Evolutionary conservation across 2,329 filamentous ascomycete genomes (phyloP).

Genomic region (Pseudodiploospora longispora): DNA sequence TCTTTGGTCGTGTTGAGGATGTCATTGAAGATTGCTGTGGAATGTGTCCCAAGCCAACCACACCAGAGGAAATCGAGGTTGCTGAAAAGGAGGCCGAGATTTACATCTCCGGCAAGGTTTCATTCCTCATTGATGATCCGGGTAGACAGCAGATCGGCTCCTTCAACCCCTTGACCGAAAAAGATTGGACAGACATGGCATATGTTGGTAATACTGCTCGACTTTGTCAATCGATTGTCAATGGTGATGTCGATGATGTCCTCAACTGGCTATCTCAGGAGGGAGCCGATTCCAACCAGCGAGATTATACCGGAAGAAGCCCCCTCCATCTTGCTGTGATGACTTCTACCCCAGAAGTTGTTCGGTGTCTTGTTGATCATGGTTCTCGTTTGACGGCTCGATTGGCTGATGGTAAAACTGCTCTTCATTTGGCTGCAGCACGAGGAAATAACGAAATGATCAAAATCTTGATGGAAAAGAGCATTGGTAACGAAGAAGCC

Average conservation of each 20-base stretch:
- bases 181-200: conserved; percentile 88
- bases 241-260: conserved; percentile 62
- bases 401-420: conserved; percentile 70
- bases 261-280: conserved; percentile 62
- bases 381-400: conserved; percentile 67
- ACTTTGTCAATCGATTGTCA: conserved; percentile 74
- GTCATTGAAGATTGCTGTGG: conserved; percentile 77
- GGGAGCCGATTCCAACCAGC: conserved; percentile 59
- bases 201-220: conserved; percentile 73
- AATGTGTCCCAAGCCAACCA: conserved; percentile 61
- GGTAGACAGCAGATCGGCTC: conserved; percentile 63
- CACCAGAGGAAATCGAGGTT: conserved; percentile 62
- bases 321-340: conserved; percentile 71
- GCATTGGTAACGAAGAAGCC: conserved; percentile 62
- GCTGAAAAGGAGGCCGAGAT: conserved; percentile 65
- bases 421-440: conserved; percentile 72
- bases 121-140: conserved; percentile 73
- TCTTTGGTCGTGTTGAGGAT: conserved; percentile 70
- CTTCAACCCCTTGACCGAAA: conserved; percentile 73
- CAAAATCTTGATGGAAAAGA: conserved; percentile 63
- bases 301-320: conserved; percentile 72
- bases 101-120: conserved; percentile 65
- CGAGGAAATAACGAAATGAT: conserved; percentile 63
- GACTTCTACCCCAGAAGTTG: conserved; percentile 60
- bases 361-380: conserved; percentile 61